A percentile compares a stretch with the other conserved stretches of the same genome.
phyloP scores from a whole-genome alignment of 129 eudicot species.

The Lactuca sativa region DNA sequence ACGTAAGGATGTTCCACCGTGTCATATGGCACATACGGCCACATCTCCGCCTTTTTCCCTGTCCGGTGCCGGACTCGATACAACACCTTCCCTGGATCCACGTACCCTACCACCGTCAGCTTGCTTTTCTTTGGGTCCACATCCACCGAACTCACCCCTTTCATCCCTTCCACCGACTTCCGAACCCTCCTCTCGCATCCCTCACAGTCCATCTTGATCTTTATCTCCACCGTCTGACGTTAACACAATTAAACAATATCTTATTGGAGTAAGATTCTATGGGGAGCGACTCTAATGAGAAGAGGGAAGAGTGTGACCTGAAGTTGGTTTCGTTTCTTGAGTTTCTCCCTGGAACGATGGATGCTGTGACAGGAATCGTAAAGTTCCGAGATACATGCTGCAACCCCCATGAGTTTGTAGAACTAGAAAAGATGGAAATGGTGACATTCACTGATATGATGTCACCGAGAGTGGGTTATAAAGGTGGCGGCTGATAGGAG shows the following conservation, averaged over 20 bases:
- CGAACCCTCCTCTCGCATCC: slow-evolving; percentile 67
- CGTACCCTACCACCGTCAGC: slow-evolving; percentile 52
- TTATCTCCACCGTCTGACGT: slow-evolving; percentile 63
- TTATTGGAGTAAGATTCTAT: no score
- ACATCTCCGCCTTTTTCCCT: slow-evolving; percentile 47
- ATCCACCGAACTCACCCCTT: slow-evolving; percentile 48
- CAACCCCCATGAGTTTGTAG: slow-evolving; percentile 32
- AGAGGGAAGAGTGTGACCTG: slow-evolving; percentile 22
- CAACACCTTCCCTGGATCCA: slow-evolving; percentile 60
- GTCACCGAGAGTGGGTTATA: background rate
- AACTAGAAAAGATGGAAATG: background rate
- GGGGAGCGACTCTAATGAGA: no score
- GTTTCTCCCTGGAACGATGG: slow-evolving; percentile 15
- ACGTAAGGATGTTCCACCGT: slow-evolving; percentile 57
- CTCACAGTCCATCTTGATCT: slow-evolving; percentile 63
- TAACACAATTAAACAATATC: no score
- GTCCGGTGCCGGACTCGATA: slow-evolving; percentile 52
- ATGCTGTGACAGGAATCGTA: slow-evolving; percentile 17
- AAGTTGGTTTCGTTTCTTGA: slow-evolving; percentile 45
- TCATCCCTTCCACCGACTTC: slow-evolving; percentile 59
- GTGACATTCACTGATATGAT: background rate
- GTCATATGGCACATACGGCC: slow-evolving; percentile 67
- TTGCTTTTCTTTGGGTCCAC: slow-evolving; percentile 49
- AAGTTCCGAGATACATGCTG: slow-evolving; percentile 29
- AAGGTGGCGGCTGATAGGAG: background rate